phyloP scores from a whole-genome alignment of 2,329 filamentous ascomycete species.

The Claviceps pusilla region DNA sequence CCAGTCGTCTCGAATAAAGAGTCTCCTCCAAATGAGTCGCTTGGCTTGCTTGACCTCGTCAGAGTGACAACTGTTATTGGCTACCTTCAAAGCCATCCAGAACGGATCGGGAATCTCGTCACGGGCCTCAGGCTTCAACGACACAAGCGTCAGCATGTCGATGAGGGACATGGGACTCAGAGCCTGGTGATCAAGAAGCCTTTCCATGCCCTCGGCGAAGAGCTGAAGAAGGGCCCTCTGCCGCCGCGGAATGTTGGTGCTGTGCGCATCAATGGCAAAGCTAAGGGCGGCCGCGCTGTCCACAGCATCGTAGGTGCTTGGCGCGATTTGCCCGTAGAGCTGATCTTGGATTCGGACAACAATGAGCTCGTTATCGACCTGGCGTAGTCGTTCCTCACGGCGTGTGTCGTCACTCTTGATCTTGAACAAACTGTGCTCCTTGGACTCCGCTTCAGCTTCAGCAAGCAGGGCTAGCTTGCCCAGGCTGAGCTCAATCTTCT shows the following conservation, averaged over 20 bases:
- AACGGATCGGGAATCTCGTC: conserved; percentile 56
- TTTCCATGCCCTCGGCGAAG: conserved; percentile 54
- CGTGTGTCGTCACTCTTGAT: conserved; percentile 19
- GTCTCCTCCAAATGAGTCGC: conserved; percentile 69
- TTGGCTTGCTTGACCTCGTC: conserved; percentile 44
- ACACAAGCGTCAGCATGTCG: conserved; percentile 65
- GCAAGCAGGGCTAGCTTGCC: conserved; percentile 70
- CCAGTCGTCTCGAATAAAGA: conserved; percentile 79
- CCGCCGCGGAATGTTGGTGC: conserved; percentile 38
- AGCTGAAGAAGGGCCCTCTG: conserved; percentile 53
- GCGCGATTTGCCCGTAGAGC: conserved; percentile 55
- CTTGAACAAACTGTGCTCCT: conserved; percentile 21
- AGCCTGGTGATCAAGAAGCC: conserved; percentile 55
- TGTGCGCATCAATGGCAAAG: conserved; percentile 56
- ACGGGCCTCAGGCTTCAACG: conserved; percentile 26
- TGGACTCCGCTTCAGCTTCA: conserved; percentile 25
- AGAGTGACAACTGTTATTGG: conserved; percentile 36
- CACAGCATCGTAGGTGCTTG: conserved; percentile 54
- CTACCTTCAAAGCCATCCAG: conserved; percentile 53
- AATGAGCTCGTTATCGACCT: conserved; percentile 48
- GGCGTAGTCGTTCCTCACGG: conserved; percentile 30
- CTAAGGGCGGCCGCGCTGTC: conserved; percentile 67
- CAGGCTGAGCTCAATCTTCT: conserved; percentile 82
- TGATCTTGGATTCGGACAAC: conserved; percentile 67
- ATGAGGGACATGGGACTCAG: conserved; percentile 52